phyloP scores from a whole-genome alignment of 495 filamentous ascomycete species.

The Talaromyces thailandensis region DNA sequence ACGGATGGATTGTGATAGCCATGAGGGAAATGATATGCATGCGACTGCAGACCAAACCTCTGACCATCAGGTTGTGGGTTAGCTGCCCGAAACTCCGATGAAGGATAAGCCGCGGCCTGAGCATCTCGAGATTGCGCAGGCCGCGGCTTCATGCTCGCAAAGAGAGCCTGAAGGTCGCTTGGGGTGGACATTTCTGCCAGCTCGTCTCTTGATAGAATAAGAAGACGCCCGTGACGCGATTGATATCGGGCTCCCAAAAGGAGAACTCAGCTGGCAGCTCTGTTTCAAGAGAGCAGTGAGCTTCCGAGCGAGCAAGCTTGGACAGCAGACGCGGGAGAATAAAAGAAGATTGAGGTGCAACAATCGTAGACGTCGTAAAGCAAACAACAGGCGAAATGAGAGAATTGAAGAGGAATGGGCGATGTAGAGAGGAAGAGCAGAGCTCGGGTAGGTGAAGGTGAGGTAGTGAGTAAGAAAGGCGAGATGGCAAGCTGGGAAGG shows the following conservation, averaged over 20 bases:
- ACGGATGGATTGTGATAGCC: slow-evolving; percentile 41
- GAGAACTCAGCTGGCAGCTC: slow-evolving; percentile 6
- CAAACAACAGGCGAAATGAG: not conserved
- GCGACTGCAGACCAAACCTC: slow-evolving; percentile 20
- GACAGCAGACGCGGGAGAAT: not conserved
- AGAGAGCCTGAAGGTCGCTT: slow-evolving; percentile 39
- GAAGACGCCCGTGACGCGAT: slow-evolving; percentile 6
- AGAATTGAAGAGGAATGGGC: not conserved
- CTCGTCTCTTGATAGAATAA: slow-evolving; percentile 3
- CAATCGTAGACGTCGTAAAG: not conserved
- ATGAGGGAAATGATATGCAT: slow-evolving; percentile 15
- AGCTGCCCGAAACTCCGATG: slow-evolving; percentile 19
- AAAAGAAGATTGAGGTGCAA: not conserved
- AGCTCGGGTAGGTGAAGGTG: not conserved
- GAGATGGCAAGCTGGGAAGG: not conserved
- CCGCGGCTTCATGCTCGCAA: slow-evolving; percentile 37
- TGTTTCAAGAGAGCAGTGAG: slow-evolving; percentile 8
- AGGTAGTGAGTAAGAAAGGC: not conserved
- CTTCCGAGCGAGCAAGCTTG: not conserved
- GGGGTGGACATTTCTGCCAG: slow-evolving; percentile 44
- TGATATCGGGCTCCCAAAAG: not conserved
- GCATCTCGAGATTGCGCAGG: slow-evolving; percentile 31
- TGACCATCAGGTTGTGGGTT: slow-evolving; percentile 20
- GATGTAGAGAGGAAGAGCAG: not conserved
- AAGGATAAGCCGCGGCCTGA: slow-evolving; percentile 22